Evolutionary conservation across 1,139 yeast species (phyloP).

Genomic region (Pichia terricola): DNA sequence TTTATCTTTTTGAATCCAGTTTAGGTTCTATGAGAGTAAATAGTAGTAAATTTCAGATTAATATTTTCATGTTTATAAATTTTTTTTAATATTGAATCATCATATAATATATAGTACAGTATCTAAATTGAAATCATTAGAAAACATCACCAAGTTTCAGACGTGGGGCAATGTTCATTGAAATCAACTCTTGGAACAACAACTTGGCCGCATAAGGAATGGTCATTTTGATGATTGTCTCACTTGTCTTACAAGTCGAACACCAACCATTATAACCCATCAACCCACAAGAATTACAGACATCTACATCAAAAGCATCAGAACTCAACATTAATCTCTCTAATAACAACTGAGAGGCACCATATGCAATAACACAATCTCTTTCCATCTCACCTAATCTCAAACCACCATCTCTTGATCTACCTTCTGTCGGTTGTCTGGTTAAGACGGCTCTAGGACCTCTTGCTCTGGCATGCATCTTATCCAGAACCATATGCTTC

Average conservation of each 20-base stretch:
- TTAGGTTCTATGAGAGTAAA: too few species aligned
- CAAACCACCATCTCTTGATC: slow-evolving; percentile 98
- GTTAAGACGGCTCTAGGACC: slow-evolving; percentile 98
- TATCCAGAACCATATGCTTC: slow-evolving; percentile 98
- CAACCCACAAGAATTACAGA: slow-evolving; percentile 91
- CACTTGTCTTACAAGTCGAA: slow-evolving; percentile 85
- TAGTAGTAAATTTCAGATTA: too few species aligned
- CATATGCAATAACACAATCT: slow-evolving; percentile 98
- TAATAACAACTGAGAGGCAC: slow-evolving; percentile 88
- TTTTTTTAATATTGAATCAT: too few species aligned
- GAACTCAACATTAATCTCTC: slow-evolving; percentile 96
- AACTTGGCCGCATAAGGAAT: slow-evolving; percentile 97
- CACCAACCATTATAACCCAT: slow-evolving; percentile 99
- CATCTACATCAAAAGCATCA: slow-evolving; percentile 95
- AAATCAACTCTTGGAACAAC: slow-evolving; percentile 87
- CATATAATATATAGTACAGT: too few species aligned
- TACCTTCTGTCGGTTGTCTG: slow-evolving; percentile 98
- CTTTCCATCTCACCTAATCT: slow-evolving; percentile 99
- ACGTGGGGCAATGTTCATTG: slow-evolving; percentile 97
- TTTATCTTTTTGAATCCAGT: too few species aligned
- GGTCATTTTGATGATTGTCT: slow-evolving; percentile 82
- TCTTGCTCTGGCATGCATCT: slow-evolving; percentile 99
- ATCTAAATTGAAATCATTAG: slow-evolving; percentile 14
- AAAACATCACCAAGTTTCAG: slow-evolving; percentile 83
- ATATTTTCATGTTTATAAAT: too few species aligned